Evolutionary conservation across 2,329 filamentous ascomycete species (phyloP), one percentile per base, ranked within the genome.

Genomic region (Elsinoe perseae): DNA sequence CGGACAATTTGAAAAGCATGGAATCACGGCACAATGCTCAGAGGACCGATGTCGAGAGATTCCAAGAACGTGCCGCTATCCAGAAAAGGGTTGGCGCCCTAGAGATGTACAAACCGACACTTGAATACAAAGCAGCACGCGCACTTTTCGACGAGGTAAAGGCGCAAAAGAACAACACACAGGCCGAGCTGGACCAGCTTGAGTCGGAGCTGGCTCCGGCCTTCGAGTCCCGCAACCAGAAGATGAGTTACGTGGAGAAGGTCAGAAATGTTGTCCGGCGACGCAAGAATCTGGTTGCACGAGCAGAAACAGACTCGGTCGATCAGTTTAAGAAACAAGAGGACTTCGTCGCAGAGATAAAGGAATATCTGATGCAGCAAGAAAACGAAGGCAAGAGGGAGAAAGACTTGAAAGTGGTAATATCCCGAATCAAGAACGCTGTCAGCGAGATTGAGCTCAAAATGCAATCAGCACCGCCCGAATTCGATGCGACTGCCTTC

Each of bases 41-140:
- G 43, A 82, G 87, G 64, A 84, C 81, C 8, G 91, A 96, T 64
- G 90, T 97, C 21, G 85, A 95, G 63, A 84, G 88, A 61, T 79
- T 93, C 65, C 81, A 82, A 50, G 86, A 97, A 68, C 82, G 90
- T 57, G 81, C 85, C 56, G 77, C 81, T 54, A 81, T 90, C 50
- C 75, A 85, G 64, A 73, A 80, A 54, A 81, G 80, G 57, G 77
- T 92, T 3, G 73, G 79, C 23, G 76, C 85, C 46, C 76, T 95
- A 44, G 77, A 86, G 61, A 80, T 79, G 32, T 79, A 82, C 23
- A 79, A 84, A 36, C 82, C 86, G 0, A 74, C 90, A 34, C 78
- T 86, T 18, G 75, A 80, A 59, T 92, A 88, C 65, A 75, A 75
- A 28, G 74, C 80, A 27, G 75, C 81, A 1, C 78, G 79, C 44